These are phyloP conservation scores for Proliferodiscus dingleyae DNA, from an alignment of 2,329 filamentous ascomycete species.

Conservation along the genomic window DNA sequence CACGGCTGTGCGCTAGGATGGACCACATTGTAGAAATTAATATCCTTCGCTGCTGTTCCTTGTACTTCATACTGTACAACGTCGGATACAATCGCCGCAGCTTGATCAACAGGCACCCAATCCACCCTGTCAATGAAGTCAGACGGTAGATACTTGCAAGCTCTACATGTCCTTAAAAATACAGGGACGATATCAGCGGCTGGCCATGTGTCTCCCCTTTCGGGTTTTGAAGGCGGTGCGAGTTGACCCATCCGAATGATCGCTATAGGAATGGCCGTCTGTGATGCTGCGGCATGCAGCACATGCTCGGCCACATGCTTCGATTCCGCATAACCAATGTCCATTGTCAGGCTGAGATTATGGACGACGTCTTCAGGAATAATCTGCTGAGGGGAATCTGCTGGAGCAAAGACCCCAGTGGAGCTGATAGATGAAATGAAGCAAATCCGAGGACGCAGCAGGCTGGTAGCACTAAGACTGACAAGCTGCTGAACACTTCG, in stretches of 20 bases:
- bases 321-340: background rate
- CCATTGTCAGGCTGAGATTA: background rate
- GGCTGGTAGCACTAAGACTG: background rate
- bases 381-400: background rate
- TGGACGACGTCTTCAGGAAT: background rate
- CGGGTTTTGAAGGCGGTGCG: background rate
- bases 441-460: background rate
- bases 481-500: background rate
- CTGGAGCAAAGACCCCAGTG: background rate
- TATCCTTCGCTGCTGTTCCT: background rate
- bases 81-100: background rate
- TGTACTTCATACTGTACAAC: background rate
- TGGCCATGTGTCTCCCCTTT: background rate
- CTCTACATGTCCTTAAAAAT: background rate
- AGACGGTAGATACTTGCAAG: background rate
- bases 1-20: background rate
- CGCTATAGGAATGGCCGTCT: background rate
- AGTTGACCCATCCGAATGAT: background rate
- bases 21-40: background rate
- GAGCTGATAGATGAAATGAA: background rate
- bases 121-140: background rate
- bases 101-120: background rate
- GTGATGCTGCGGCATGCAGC: no score
- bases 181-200: background rate
- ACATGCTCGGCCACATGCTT: background rate